Evolutionary conservation across 352 stramenopile species (phyloP).

Genomic region (Phytopythium delawarense): DNA sequence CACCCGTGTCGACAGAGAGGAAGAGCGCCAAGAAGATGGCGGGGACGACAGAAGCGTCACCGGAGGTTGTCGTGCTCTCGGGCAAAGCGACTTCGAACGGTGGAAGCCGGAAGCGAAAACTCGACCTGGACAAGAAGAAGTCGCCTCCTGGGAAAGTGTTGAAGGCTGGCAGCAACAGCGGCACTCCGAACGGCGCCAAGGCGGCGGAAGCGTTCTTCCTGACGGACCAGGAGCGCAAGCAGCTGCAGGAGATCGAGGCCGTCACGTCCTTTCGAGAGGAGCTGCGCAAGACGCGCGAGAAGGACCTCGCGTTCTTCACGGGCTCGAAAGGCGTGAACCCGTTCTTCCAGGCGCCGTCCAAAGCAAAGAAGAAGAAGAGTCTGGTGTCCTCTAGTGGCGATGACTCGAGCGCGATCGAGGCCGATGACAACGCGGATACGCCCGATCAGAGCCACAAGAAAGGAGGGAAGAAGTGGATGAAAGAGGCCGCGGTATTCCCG

Average conservation of each 20-base stretch:
- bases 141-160: conserved; percentile 16
- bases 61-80: neutral
- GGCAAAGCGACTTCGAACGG: neutral
- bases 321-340: conserved; percentile 45
- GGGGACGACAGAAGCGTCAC: neutral
- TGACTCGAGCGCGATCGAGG: conserved; percentile 25
- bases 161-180: conserved; percentile 7
- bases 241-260: conserved; percentile 68
- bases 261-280: conserved; percentile 60
- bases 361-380: conserved; percentile 20
- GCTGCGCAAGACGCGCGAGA: conserved; percentile 56
- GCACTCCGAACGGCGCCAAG: conserved; percentile 9
- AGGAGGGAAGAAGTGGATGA: conserved; percentile 29
- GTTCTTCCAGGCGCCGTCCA: conserved; percentile 52
- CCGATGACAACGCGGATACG: conserved; percentile 9
- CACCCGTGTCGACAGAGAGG: neutral
- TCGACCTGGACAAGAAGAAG: conserved; percentile 62
- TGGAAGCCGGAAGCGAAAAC: conserved; percentile 45
- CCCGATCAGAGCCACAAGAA: conserved; percentile 6
- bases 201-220: conserved; percentile 57
- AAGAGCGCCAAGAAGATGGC: conserved; percentile 4
- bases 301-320: conserved; percentile 68
- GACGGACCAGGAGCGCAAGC: conserved; percentile 56
- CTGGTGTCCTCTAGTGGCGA: conserved; percentile 7
- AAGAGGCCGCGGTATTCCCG: conserved; percentile 33